Conservation (phyloP, 495 filamentous ascomycete species). For the Penicillium arizonense region DNA sequence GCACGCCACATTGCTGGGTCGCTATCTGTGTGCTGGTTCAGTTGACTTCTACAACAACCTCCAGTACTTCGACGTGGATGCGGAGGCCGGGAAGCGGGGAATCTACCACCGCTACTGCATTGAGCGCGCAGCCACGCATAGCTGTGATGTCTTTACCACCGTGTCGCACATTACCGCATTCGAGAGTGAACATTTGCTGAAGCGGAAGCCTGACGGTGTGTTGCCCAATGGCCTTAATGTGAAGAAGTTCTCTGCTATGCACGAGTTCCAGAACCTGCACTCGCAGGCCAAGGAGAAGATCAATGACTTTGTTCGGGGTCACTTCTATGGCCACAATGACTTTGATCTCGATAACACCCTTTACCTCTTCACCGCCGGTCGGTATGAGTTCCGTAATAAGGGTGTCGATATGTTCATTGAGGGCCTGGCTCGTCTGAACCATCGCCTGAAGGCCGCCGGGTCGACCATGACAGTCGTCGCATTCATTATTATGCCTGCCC, state of each 20-base stretch:
- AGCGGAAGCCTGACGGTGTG: constrained; percentile 96
- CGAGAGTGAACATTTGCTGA: constrained; percentile 94
- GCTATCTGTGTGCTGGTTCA: constrained; percentile 94
- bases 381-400: constrained; percentile 98
- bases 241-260: constrained; percentile 97
- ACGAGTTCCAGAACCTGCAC: constrained; percentile 98
- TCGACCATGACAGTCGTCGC: constrained; percentile 97
- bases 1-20: constrained; percentile 89
- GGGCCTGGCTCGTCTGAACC: constrained; percentile 89
- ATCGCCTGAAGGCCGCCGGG: constrained; percentile 77
- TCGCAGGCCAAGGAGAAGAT: constrained; percentile 96
- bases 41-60: constrained; percentile 99
- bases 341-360: constrained; percentile 95
- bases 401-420: constrained; percentile 99
- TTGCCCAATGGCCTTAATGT: constrained; percentile 96
- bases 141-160: constrained; percentile 95
- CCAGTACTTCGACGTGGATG: constrained; percentile 94
- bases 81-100: constrained; percentile 94
- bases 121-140: constrained; percentile 87
- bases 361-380: constrained; percentile 96
- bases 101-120: constrained; percentile 99
- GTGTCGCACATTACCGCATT: constrained; percentile 98
- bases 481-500: constrained; percentile 98
- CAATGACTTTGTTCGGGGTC: constrained; percentile 94
- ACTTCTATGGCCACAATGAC: constrained; percentile 98